Evolutionary conservation across 2,329 filamentous ascomycete species (phyloP).

Genomic region (Phoma sp.): DNA sequence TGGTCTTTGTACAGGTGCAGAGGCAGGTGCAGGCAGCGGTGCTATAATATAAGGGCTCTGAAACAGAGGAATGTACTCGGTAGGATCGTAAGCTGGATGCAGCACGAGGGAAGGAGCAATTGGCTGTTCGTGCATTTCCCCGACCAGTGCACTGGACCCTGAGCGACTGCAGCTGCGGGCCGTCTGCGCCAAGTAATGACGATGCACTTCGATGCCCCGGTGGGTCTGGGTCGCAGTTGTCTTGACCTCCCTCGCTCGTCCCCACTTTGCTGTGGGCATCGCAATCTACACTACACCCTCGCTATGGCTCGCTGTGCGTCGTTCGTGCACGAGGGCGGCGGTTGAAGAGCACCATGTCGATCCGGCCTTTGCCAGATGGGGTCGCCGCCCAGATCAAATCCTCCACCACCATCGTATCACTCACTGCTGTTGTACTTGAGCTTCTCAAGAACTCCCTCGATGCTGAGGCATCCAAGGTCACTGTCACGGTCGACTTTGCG

Average conservation of each 20-base stretch:
- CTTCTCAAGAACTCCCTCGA: conserved; percentile 86
- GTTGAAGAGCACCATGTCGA: conserved; percentile 45
- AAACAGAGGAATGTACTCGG: conserved; percentile 16
- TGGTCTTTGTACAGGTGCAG: neutral
- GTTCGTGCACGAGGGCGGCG: conserved; percentile 5
- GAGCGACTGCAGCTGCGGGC: conserved; percentile 8
- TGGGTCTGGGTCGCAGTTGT: conserved; percentile 5
- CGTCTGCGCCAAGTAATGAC: conserved; percentile 16
- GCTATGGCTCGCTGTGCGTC: conserved; percentile 9
- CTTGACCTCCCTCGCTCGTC: conserved; percentile 2
- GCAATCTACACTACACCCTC: neutral
- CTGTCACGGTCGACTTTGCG: conserved; percentile 73
- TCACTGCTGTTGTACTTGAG: conserved; percentile 73
- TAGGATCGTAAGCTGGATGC: conserved; percentile 14
- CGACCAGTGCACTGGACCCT: neutral
- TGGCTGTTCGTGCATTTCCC: conserved; percentile 18
- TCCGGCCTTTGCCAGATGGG: conserved; percentile 71
- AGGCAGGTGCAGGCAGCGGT: neutral
- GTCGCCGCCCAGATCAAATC: conserved; percentile 83
- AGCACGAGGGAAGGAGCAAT: conserved; percentile 11
- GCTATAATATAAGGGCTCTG: conserved; percentile 3
- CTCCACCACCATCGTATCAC: conserved; percentile 75
- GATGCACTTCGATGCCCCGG: conserved; percentile 6
- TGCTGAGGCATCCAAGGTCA: conserved; percentile 71
- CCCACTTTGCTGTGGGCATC: conserved; percentile 9